These are phyloP conservation scores for Rhododendron griersonianum DNA, from an alignment of 148 eudicot species.

Conservation along the genomic window DNA sequence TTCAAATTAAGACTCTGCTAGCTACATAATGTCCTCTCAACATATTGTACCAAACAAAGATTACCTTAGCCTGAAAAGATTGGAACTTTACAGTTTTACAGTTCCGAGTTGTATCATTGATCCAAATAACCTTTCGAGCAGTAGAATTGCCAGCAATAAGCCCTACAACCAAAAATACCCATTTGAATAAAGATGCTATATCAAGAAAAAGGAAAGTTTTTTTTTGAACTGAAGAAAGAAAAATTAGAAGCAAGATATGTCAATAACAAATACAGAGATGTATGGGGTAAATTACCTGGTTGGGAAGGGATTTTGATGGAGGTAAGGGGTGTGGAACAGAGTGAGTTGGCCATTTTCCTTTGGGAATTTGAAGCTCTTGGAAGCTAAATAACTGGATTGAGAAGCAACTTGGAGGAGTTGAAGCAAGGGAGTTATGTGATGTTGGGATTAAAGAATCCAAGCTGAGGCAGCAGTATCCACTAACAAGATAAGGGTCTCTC, in stretches of 20 bases:
- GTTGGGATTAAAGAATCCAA: neutral
- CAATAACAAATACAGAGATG: neutral
- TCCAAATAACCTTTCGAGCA: constrained; percentile 21
- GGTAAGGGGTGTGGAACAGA: constrained; percentile 30
- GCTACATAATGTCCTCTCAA: no score
- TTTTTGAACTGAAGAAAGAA: no score
- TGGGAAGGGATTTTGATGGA: constrained; percentile 21
- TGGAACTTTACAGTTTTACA: constrained; percentile 18
- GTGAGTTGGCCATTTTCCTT: constrained; percentile 29
- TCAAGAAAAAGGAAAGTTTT: neutral
- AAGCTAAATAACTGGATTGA: neutral
- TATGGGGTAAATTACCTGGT: constrained; percentile 17
- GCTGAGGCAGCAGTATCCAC: neutral
- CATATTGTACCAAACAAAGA: neutral
- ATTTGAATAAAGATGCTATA: neutral
- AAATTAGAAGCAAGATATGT: neutral
- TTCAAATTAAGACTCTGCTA: neutral
- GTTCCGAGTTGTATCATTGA: constrained; percentile 9
- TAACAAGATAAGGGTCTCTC: neutral
- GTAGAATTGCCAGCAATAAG: constrained; percentile 18
- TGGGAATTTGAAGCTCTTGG: neutral
- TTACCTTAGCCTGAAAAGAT: constrained; percentile 24
- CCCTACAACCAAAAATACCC: constrained; percentile 11
- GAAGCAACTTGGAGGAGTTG: neutral
- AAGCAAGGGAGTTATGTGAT: neutral